Evolutionary conservation across 805 yeast species (phyloP).

Genomic region (Maudiozyma bulderi): DNA sequence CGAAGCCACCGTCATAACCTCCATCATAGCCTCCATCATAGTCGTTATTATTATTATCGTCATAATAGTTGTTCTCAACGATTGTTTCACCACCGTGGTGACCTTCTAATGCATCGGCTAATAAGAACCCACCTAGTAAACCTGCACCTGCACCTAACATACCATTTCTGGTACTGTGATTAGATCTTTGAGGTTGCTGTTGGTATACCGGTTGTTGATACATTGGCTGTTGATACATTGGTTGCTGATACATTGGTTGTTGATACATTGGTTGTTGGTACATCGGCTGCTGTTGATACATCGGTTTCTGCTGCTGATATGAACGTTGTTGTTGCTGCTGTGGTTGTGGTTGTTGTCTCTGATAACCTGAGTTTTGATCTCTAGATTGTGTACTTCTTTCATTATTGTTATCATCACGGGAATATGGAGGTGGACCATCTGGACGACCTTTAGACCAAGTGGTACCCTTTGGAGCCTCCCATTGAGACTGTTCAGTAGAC

Average conservation of each 20-base stretch:
- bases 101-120: conserved; percentile 36
- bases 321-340: conserved; percentile 18
- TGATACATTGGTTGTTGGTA: conserved; percentile 17
- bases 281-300: conserved; percentile 6
- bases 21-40: conserved; percentile 26
- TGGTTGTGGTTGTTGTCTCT: conserved; percentile 4
- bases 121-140: conserved; percentile 49
- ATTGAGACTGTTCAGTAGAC: conserved; percentile 66
- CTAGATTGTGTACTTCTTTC: not conserved
- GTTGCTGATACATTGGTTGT: conserved; percentile 15
- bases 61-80: conserved; percentile 31
- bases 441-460: conserved; percentile 22
- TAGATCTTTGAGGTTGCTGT: conserved; percentile 20
- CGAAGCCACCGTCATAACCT: conserved; percentile 17
- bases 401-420: not conserved
- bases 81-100: conserved; percentile 9
- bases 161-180: conserved; percentile 31
- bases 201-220: conserved; percentile 22
- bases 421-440: conserved; percentile 35
- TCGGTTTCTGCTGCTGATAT: not conserved
- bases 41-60: conserved; percentile 22
- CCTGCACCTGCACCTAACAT: conserved; percentile 50
- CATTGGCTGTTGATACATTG: conserved; percentile 10
- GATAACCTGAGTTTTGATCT: conserved; percentile 15
- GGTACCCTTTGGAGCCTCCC: conserved; percentile 76